Evolutionary conservation across 2,329 filamentous ascomycete species (phyloP).

Genomic region (Ceratocystis destructans): DNA sequence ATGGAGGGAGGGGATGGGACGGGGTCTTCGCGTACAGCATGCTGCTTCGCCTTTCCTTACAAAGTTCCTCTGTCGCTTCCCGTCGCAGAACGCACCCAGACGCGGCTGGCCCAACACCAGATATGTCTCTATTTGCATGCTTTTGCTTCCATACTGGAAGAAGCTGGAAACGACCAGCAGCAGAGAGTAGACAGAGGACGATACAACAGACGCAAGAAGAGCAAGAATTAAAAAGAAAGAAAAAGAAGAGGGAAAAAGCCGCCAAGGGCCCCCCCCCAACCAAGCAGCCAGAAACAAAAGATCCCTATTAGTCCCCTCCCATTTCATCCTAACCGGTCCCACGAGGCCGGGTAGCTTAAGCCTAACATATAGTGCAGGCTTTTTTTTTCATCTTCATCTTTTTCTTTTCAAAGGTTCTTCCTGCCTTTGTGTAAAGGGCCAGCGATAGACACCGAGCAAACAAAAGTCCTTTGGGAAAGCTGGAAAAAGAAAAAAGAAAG

Average conservation of each 20-base stretch:
- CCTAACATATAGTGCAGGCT: not conserved
- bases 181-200: no score
- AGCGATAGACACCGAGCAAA: not conserved
- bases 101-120: no score
- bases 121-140: no score
- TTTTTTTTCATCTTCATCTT: not conserved
- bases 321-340: not conserved
- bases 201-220: not conserved
- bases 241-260: not conserved
- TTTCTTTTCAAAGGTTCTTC: not conserved
- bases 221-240: not conserved
- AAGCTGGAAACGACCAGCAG: not conserved
- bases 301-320: not conserved
- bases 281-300: not conserved
- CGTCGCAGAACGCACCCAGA: no score
- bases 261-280: not conserved
- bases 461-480: not conserved
- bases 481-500: not conserved
- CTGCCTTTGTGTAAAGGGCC: not conserved
- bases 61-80: no score
- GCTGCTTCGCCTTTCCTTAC: no score
- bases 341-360: not conserved
- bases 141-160: not conserved
- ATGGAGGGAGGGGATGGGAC: no score
- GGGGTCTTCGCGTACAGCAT: no score